Evolutionary conservation across 306 rosid genomes (phyloP).

Genomic region (Styphnolobium japonicum): DNA sequence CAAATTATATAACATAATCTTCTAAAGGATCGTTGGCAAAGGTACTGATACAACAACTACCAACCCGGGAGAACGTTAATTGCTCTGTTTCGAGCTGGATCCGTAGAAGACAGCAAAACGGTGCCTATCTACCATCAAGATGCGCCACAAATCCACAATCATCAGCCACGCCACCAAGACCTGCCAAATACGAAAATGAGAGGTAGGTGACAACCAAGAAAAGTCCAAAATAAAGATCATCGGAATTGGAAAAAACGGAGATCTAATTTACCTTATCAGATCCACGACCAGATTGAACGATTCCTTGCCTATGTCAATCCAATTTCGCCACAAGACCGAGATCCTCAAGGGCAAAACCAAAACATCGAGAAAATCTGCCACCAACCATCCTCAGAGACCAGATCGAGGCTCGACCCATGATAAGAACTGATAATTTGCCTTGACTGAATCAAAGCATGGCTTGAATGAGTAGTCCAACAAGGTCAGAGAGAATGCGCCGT

Average conservation of each 20-base stretch:
- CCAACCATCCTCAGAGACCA: background rate
- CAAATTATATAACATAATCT: background rate
- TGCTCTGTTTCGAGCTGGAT: background rate
- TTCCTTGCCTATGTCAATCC: background rate
- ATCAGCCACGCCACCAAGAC: background rate
- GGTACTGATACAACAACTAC: no score
- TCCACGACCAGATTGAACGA: background rate
- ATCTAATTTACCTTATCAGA: background rate
- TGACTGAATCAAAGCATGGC: background rate
- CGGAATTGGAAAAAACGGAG: background rate
- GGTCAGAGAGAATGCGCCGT: background rate
- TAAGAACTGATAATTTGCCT: no score
- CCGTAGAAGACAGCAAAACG: no score
- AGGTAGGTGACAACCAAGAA: no score
- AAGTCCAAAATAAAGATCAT: background rate
- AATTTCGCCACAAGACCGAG: background rate
- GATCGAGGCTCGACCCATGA: background rate
- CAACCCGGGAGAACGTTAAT: background rate
- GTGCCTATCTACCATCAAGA: background rate
- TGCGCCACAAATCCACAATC: background rate
- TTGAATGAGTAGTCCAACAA: background rate
- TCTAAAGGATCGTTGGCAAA: background rate
- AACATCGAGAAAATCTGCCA: background rate
- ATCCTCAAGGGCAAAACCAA: no score
- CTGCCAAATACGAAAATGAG: no score